These are phyloP conservation scores for Hansenula anomala DNA, from an alignment of 1,139 yeast species.

Conservation along the genomic window DNA sequence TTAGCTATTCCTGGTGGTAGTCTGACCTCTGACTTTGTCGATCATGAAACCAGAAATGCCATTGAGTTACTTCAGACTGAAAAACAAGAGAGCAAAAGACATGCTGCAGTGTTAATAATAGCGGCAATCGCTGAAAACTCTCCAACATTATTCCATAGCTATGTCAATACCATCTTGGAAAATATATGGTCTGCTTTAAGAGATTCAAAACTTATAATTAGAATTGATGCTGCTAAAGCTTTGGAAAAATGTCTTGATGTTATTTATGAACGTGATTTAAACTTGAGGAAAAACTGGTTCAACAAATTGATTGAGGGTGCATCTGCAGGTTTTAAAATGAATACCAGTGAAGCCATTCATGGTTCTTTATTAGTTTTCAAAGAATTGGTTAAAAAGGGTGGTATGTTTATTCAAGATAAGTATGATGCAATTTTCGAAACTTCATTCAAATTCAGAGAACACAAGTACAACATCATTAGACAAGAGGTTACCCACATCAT, in stretches of 20 bases:
- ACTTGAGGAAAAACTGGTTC: conserved; percentile 70
- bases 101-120: conserved; percentile 84
- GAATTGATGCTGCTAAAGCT: conserved; percentile 83
- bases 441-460: conserved; percentile 70
- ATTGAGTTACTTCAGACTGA: conserved; percentile 87
- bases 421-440: conserved; percentile 78
- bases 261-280: conserved; percentile 73
- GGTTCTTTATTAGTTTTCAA: conserved; percentile 82
- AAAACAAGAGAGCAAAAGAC: conserved; percentile 79
- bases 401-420: conserved; percentile 63
- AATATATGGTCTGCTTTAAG: conserved; percentile 85
- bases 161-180: conserved; percentile 73
- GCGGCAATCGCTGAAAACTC: conserved; percentile 83
- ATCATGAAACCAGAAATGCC: conserved; percentile 84
- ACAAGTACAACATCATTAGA: conserved; percentile 69
- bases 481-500: conserved; percentile 78
- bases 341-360: conserved; percentile 68
- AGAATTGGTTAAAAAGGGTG: conserved; percentile 66
- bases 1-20: conserved; percentile 88
- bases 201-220: conserved; percentile 68
- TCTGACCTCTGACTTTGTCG: conserved; percentile 87
- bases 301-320: conserved; percentile 63
- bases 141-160: conserved; percentile 77
- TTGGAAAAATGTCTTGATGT: conserved; percentile 74
- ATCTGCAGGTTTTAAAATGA: conserved; percentile 40